These are phyloP conservation scores for Rhododendron simsii DNA, from an alignment of 148 eudicot genomes.

Conservation along the genomic window DNA sequence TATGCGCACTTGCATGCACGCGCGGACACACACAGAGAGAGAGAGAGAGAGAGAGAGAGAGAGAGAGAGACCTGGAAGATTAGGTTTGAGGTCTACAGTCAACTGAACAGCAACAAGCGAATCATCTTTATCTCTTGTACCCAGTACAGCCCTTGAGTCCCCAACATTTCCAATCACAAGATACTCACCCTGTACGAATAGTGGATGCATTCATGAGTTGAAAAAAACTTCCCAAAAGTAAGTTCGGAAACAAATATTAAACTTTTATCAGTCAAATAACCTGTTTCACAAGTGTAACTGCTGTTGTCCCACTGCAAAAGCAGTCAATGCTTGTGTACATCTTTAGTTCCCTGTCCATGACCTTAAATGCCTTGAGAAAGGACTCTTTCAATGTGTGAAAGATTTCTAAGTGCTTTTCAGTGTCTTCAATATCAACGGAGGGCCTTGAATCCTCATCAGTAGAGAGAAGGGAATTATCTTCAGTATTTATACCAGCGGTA, in stretches of 20 bases:
- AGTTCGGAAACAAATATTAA: background rate
- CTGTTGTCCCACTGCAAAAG: slow-evolving; percentile 98
- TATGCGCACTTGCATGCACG: too few relatives aligned
- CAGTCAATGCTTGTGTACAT: slow-evolving; percentile 65
- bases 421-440: slow-evolving; percentile 42
- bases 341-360: slow-evolving; percentile 86
- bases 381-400: slow-evolving; percentile 69
- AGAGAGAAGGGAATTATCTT: slow-evolving; percentile 47
- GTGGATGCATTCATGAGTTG: slow-evolving; percentile 2
- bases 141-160: slow-evolving; percentile 89
- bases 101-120: slow-evolving; percentile 72
- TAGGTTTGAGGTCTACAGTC: slow-evolving; percentile 95
- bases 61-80: slow-evolving; percentile 73
- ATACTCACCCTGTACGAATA: slow-evolving; percentile 57
- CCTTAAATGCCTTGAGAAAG: slow-evolving; percentile 80
- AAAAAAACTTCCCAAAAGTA: background rate
- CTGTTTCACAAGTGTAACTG: slow-evolving; percentile 88
- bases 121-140: slow-evolving; percentile 63
- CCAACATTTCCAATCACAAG: slow-evolving; percentile 91
- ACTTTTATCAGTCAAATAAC: slow-evolving; percentile 25
- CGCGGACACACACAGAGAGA: background rate
- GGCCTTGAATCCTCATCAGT: slow-evolving; percentile 56
- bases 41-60: slow-evolving; percentile 17
- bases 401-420: slow-evolving; percentile 50
- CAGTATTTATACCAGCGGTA: slow-evolving; percentile 42